Base-by-base conservation (phyloP, 2,329 filamentous ascomycete species). In the Parascedosporium putredinis region DNA sequence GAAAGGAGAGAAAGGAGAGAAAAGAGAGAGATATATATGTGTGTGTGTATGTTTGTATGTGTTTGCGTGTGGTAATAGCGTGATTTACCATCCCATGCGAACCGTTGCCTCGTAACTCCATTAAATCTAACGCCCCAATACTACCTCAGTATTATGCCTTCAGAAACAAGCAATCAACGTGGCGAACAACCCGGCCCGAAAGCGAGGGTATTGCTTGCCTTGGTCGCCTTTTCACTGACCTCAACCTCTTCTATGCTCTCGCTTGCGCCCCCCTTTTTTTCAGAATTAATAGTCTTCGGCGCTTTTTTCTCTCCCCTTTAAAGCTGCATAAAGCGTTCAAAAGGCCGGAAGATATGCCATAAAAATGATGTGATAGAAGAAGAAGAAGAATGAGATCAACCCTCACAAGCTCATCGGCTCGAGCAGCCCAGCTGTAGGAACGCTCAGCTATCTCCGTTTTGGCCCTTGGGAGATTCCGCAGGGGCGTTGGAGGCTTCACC, bases 31-130 rank as follows among this genome's bases (percentile, higher is more conserved):
- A n/a, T n/a, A n/a, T n/a, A n/a, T n/a, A n/a, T n/a, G n/a, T n/a
- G n/a, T n/a, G n/a, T n/a, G n/a, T n/a, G n/a, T n/a, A n/a, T n/a
- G n/a, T n/a, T n/a, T n/a, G n/a, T n/a, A n/a, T n/a, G n/a, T n/a
- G n/a, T n/a, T n/a, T n/a, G n/a, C n/a, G n/a, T n/a, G n/a, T n/a
- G n/a, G n/a, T n/a, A n/a, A n/a, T n/a, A n/a, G n/a, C n/a, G n/a
- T n/a, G n/a, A 16, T 38, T 18, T 16, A n/a, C 34, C 44, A 38
- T 46, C 24, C 9, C 24, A 51, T 51, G 43, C 49, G 49, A 45
- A 44, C 42, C 45, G 29, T 34, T 18, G 36, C 33, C 46, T 33
- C 20, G 8, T 38, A 48, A 48, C 46, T 48, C 46, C 46, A 5
- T 24, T 27, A 33, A 16, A n/a, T 16, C 33, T 33, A 48, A 48